Base-by-base conservation (phyloP, 129 eudicot genomes). In the Glebionis coronaria region DNA sequence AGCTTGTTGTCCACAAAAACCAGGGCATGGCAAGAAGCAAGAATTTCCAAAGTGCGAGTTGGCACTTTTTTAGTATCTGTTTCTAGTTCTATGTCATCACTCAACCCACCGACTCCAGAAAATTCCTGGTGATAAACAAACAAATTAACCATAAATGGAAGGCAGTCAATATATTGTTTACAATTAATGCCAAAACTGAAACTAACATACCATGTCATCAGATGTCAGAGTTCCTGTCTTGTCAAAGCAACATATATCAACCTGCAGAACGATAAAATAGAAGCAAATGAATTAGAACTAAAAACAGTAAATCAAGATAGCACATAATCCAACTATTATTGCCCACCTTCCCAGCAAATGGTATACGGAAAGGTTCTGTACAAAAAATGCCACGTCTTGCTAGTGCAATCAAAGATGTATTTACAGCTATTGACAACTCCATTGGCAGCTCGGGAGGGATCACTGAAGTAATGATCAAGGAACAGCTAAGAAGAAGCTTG, bases 341-440 rank as follows among this genome's bases (percentile, higher is more conserved):
- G 13, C 79, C 74, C 56, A 86, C 97, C 98, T 93, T 93, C 71
- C 98, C 98, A 80, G 98, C 97, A 82, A 93, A 86, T n/a, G 98
- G 98, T 69, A 93, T 93, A 19, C 97, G 84, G 19, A 88, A 93
- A 64, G 98, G 98, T 80, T 93, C 97, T 16, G 95, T 93, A 78
- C 98, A 93, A 44, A 82, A 93, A 70, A 93, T 88, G 69, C 97
- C 97, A 57, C 83, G 86, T 11, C 95, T 81, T 47, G 97, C 95
- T 66, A 93, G 77, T 54, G 96, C 98, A 69, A 86, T 86, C 73
- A 89, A 76, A 61, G 98, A 88, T 61, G 97, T 86, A 70, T 93
- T 93, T 73, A 93, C 98, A 77, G 98, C 98, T 73, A 89, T 93
- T 9, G 95, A 93, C 69, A 93, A 73, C 76, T 93, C 98, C 98